These are phyloP conservation scores for Linnemannia schmuckeri DNA, from an alignment of 192 early-diverging fungal species.

Conservation along the genomic window DNA sequence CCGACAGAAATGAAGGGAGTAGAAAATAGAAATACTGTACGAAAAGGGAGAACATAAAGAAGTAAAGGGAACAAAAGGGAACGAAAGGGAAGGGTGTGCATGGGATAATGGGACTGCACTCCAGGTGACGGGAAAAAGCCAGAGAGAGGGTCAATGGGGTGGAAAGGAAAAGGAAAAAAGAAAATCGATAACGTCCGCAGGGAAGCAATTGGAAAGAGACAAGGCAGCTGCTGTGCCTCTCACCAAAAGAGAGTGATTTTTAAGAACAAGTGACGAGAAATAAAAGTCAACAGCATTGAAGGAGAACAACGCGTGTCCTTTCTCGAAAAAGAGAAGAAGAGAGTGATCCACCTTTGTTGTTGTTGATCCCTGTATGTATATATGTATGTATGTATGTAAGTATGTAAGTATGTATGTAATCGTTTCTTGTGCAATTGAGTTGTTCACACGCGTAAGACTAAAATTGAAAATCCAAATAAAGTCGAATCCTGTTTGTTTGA, in stretches of 20 bases:
- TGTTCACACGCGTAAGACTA: neutral
- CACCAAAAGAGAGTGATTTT: neutral
- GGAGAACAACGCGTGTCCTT: too few relatives aligned
- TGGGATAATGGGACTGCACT: neutral
- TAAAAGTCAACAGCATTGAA: too few relatives aligned
- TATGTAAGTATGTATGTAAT: neutral
- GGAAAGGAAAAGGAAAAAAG: neutral
- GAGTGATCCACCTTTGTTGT: too few relatives aligned
- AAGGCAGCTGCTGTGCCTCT: neutral
- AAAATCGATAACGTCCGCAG: neutral
- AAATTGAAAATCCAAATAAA: neutral
- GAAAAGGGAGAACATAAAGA: neutral
- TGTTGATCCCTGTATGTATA: too few relatives aligned
- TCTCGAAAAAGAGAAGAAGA: too few relatives aligned
- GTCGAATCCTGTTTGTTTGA: neutral
- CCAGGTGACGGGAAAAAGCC: neutral
- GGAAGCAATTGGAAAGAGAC: neutral
- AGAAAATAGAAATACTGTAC: neutral
- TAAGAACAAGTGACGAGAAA: too few relatives aligned
- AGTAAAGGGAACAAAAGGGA: neutral
- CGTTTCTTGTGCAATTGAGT: too few relatives aligned
- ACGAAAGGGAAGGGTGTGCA: neutral
- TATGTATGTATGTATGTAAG: too few relatives aligned
- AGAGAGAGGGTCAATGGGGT: neutral
- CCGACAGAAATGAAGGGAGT: neutral